Evolutionary conservation across 73 alveolate species (phyloP), one percentile per base, ranked within the genome.

Genomic region (Symbiodinium pilosum): DNA sequence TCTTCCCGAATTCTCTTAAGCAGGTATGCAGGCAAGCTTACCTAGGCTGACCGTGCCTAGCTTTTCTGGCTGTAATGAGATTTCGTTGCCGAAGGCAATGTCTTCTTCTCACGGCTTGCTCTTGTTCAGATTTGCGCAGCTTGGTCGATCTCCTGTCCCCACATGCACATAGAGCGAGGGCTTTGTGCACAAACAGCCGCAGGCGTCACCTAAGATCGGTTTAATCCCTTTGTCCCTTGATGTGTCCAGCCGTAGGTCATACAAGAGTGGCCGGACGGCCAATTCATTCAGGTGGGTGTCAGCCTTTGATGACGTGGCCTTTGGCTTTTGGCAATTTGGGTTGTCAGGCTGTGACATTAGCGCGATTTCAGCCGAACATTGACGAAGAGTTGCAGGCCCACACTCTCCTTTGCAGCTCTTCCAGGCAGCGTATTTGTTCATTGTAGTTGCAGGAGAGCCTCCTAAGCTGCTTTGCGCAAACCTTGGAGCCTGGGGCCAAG

Each of bases 351-450:
- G 88, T 91, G 40, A 30, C 71, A 28, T 4, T 91, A 26, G 3
- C 77, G n/a, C 97, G 97, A 32, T 91, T 91, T 30, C 89, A 91
- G 39, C 89, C 87, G 16, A 43, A 41, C 26, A 42, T 91, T 40
- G 89, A 91, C 32, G 26, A 85, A 18, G 75, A 91, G 69, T 43
- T 91, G 43, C 97, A 91, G 97, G 97, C 84, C 44, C 26, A 2
- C 34, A 11, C 5, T 20, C 39, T 20, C 26, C 16, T 24, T 20
- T 2, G 40, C 38, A 39, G 59, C 36, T 20, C 39, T 40, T 32
- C 11, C 71, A 4, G 5, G 64, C 12, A 42, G 69, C 64, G 24
- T 47, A 1, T 26, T 18, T 28, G 39, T 64, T 18, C 38, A 18
- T 24, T 14, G 14, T n/a, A 28, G 12, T 64, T 20, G 41, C 81